A percentile compares a stretch with the other conserved stretches of the same genome.
Evolutionary conservation across 352 stramenopile species (phyloP).

Genomic region (Pythium folliculosum): DNA sequence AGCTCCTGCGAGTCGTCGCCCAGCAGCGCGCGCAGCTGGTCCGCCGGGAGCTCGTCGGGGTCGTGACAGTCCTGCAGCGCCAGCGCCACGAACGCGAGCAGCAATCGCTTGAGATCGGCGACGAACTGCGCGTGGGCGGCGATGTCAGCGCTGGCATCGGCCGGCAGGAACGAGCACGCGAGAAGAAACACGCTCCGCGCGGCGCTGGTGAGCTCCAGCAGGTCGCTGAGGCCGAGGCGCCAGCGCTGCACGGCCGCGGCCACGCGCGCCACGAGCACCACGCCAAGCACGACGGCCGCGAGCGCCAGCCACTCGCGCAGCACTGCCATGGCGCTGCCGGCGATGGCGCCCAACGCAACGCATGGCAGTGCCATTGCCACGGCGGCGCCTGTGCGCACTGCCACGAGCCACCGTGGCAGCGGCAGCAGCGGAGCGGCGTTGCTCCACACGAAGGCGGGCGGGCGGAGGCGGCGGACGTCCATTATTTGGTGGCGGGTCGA

Average conservation of each 20-base stretch:
- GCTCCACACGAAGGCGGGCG: not conserved
- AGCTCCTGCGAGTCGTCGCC: slow-evolving; percentile 44
- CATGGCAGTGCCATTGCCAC: not conserved
- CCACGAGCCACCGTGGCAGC: not conserved
- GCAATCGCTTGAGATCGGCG: slow-evolving; percentile 58
- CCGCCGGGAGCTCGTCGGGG: not conserved
- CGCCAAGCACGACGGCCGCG: slow-evolving; percentile 37
- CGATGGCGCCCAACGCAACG: not conserved
- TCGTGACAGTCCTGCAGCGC: slow-evolving; percentile 59
- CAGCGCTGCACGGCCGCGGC: slow-evolving; percentile 47
- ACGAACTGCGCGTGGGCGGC: slow-evolving; percentile 49
- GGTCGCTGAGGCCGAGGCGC: slow-evolving; percentile 43
- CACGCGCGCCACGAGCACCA: slow-evolving; percentile 47
- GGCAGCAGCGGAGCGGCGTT: not conserved
- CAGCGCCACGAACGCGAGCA: slow-evolving; percentile 55
- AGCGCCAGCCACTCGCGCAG: slow-evolving; percentile 41
- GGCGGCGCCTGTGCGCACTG: no score
- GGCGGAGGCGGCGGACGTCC: not conserved
- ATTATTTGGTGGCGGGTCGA: not conserved
- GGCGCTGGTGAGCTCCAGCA: slow-evolving; percentile 42
- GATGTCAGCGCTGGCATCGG: slow-evolving; percentile 27
- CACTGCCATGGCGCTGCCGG: not conserved
- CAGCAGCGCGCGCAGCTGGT: slow-evolving; percentile 40
- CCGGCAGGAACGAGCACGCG: slow-evolving; percentile 13
- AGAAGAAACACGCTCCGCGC: slow-evolving; percentile 42